Evolutionary conservation across 495 filamentous ascomycete species (phyloP), one percentile per base, ranked within the genome.

Genomic region (Xylaria venustula): DNA sequence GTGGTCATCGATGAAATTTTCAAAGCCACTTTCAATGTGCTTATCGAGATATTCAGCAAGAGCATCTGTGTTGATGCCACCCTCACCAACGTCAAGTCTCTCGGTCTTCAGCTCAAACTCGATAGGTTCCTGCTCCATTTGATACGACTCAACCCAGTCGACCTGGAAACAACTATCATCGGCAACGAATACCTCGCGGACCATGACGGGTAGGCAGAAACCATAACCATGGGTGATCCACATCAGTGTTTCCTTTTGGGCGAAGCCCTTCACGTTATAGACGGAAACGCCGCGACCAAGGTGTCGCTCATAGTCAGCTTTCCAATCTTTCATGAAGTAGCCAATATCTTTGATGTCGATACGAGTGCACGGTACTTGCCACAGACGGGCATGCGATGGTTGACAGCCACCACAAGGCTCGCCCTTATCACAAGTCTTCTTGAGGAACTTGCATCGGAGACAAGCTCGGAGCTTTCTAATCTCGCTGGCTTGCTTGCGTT

Each of bases 261-360:
- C 88, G 69, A 93, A 95, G 54, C 92, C 92, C 73, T 93, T 96
- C 77, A 97, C 93, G 68, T 97, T 96, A 69, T 87, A 91, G 36
- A 95, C 87, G 2, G 91, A 92, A 72, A 96, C 90, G 36, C 90
- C 90, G 62, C 91, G 85, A 66, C 81, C 87, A 56, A 93, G 84
- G 71, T 97, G 92, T 53, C 92, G 88, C 75, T 96, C 92, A 70
- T 91, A 95, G 67, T 97, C 92, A 15, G 90, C 92, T 76, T 90
- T 93, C 92, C 91, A 97, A 73, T 96, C 92, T 81, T 96, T 96
- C 90, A 96, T 93, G 81, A 97, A 97, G 69, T 92, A 96, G 30
- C 85, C 90, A 68, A 97, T 94, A 64, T 97, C 92, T 81, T 96
- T 95, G 79, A 97, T 97, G 70, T 96, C 92, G 63, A 96, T 96